Conservation (phyloP, 345 rosid species). For the Eucalyptus sp. region DNA sequence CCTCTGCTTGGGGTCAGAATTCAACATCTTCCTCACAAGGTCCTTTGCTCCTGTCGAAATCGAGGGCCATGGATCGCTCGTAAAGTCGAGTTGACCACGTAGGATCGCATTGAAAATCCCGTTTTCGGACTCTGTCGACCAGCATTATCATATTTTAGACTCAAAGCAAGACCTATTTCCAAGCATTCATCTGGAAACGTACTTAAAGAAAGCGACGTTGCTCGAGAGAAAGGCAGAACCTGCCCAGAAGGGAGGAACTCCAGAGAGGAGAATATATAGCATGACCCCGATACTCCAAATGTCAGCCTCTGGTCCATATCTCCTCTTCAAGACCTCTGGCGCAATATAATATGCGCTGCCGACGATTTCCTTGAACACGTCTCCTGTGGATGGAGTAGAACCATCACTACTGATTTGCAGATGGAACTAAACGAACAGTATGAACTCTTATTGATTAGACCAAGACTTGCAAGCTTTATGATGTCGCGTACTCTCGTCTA, state of each 20-base stretch:
- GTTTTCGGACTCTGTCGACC: constrained; percentile 67
- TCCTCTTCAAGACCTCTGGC: constrained; percentile 87
- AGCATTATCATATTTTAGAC: not conserved
- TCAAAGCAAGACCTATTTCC: not conserved
- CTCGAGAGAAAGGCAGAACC: constrained; percentile 18
- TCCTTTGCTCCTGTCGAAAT: constrained; percentile 89
- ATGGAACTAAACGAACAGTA: not conserved
- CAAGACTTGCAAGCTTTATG: not conserved
- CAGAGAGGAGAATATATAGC: constrained; percentile 80
- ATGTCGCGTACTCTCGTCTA: not conserved
- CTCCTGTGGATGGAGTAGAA: constrained; percentile 30
- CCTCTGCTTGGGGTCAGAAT: constrained; percentile 82
- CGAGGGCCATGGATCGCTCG: constrained; percentile 90
- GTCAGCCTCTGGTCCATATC: constrained; percentile 89
- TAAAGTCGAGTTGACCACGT: constrained; percentile 69
- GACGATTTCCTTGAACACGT: constrained; percentile 77
- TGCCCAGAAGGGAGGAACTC: constrained; percentile 98
- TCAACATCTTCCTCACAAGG: constrained; percentile 86
- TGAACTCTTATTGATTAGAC: not conserved
- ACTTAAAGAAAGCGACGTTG: not conserved
- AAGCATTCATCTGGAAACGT: not conserved
- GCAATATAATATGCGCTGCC: constrained; percentile 97
- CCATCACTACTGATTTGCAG: not conserved
- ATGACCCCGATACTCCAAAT: constrained; percentile 95
- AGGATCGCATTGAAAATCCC: constrained; percentile 90